These are phyloP conservation scores for Simmondsia chinensis DNA, from an alignment of 148 eudicot genomes.

Conservation along the genomic window DNA sequence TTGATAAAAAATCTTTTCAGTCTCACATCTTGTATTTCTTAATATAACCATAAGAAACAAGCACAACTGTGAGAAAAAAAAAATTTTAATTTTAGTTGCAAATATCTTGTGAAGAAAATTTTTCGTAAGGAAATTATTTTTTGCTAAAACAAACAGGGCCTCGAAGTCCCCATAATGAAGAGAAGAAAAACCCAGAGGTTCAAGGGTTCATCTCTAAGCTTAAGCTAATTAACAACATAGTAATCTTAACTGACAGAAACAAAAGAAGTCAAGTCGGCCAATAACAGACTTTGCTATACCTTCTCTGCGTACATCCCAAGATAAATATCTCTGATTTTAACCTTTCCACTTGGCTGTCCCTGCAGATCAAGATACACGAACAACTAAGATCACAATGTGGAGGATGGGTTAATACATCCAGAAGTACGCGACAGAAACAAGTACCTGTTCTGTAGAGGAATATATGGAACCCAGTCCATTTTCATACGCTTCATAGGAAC, in stretches of 20 bases:
- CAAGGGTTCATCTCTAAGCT: too few relatives aligned
- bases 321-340: conserved; percentile 73
- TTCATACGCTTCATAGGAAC: conserved; percentile 95
- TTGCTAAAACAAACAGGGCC: too few relatives aligned
- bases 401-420: not conserved
- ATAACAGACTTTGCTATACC: conserved; percentile 22
- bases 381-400: not conserved
- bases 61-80: too few relatives aligned
- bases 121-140: too few relatives aligned
- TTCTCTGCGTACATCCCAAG: conserved; percentile 78
- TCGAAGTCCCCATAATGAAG: too few relatives aligned
- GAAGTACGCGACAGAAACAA: not conserved
- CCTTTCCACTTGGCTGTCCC: conserved; percentile 69
- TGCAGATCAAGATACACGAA: conserved; percentile 16
- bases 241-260: not conserved
- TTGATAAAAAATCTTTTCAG: too few relatives aligned
- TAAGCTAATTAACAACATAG: too few relatives aligned
- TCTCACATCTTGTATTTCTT: too few relatives aligned
- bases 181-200: too few relatives aligned
- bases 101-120: too few relatives aligned
- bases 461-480: conserved; percentile 97
- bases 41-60: too few relatives aligned
- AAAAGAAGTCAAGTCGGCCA: not conserved
- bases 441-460: conserved; percentile 73
- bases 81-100: too few relatives aligned